phyloP scores from a whole-genome alignment of 441 rosid species.

The Metrosideros polymorpha region DNA sequence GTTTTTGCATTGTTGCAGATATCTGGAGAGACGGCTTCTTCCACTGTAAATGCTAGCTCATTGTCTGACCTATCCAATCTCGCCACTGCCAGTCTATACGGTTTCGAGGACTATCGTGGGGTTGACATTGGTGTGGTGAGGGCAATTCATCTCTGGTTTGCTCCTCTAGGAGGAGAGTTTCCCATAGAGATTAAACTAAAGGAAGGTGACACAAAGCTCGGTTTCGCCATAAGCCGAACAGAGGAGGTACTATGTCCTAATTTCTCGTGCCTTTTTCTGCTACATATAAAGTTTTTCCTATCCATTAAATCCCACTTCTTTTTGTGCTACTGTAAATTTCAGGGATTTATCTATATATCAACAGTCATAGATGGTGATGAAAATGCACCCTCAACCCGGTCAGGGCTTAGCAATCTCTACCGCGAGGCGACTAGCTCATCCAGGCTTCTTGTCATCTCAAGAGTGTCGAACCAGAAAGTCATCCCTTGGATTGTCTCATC shows the following conservation, averaged over 20 bases:
- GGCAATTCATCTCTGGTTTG: slow-evolving; percentile 88
- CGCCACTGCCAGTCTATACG: slow-evolving; percentile 71
- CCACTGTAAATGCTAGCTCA: slow-evolving; percentile 76
- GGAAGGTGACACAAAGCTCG: slow-evolving; percentile 79
- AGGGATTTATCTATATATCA: slow-evolving; percentile 92
- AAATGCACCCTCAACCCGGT: slow-evolving; percentile 60
- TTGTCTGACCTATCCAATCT: slow-evolving; percentile 72
- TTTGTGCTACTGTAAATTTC: not conserved
- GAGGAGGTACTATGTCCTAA: slow-evolving; percentile 51
- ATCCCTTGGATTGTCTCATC: slow-evolving; percentile 97
- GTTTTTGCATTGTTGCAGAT: slow-evolving; percentile 26
- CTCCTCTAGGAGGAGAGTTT: slow-evolving; percentile 63
- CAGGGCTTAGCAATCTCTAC: slow-evolving; percentile 58
- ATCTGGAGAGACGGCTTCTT: slow-evolving; percentile 90
- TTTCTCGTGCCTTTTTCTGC: not conserved
- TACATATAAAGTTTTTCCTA: too few species aligned
- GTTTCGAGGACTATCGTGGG: slow-evolving; percentile 96
- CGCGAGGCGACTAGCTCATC: slow-evolving; percentile 51
- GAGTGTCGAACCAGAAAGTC: slow-evolving; percentile 76
- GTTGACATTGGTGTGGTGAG: slow-evolving; percentile 92
- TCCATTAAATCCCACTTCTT: not conserved
- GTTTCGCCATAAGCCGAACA: slow-evolving; percentile 93
- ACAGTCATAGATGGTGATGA: slow-evolving; percentile 69
- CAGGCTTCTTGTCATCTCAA: slow-evolving; percentile 57
- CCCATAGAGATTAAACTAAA: slow-evolving; percentile 57